phyloP scores from a whole-genome alignment of 495 filamentous ascomycete species.

The Achaetomiella virescens region DNA sequence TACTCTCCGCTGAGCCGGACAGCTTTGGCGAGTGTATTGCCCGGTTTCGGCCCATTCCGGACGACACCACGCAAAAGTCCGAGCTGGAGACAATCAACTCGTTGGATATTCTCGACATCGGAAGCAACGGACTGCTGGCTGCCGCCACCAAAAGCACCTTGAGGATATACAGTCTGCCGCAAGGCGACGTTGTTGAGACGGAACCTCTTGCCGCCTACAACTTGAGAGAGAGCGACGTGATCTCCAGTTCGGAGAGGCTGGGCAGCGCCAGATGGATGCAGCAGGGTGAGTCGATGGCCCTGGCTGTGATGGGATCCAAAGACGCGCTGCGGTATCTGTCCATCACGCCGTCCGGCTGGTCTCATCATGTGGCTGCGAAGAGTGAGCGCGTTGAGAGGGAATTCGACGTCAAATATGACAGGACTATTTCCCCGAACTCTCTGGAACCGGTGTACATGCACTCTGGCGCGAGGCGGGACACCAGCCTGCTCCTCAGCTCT shows the following conservation, averaged over 20 bases:
- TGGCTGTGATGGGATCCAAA: slow-evolving; percentile 30
- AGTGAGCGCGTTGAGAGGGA: slow-evolving; percentile 7
- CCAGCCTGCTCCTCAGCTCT: slow-evolving; percentile 37
- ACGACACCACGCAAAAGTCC: neutral
- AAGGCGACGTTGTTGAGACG: slow-evolving; percentile 6
- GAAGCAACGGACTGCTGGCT: slow-evolving; percentile 12
- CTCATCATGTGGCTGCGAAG: slow-evolving; percentile 22
- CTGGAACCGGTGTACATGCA: slow-evolving; percentile 33
- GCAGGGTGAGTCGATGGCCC: slow-evolving; percentile 28
- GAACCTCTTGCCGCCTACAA: slow-evolving; percentile 18
- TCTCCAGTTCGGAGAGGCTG: slow-evolving; percentile 11
- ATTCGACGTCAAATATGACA: slow-evolving; percentile 14
- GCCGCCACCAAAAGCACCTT: slow-evolving; percentile 28
- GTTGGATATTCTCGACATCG: slow-evolving; percentile 26
- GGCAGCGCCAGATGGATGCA: slow-evolving; percentile 35
- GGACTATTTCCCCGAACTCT: slow-evolving; percentile 28
- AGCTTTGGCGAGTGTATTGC: slow-evolving; percentile 30
- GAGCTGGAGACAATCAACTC: slow-evolving; percentile 30
- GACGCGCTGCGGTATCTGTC: slow-evolving; percentile 35
- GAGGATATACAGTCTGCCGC: slow-evolving; percentile 25
- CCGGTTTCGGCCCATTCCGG: slow-evolving; percentile 18
- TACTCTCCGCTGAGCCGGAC: slow-evolving; percentile 32
- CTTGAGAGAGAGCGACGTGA: slow-evolving; percentile 8
- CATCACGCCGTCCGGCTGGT: slow-evolving; percentile 36
- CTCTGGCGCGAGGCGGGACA: slow-evolving; percentile 22